Conservation (phyloP, 306 rosid genomes). For the Styphnolobium japonicum region DNA sequence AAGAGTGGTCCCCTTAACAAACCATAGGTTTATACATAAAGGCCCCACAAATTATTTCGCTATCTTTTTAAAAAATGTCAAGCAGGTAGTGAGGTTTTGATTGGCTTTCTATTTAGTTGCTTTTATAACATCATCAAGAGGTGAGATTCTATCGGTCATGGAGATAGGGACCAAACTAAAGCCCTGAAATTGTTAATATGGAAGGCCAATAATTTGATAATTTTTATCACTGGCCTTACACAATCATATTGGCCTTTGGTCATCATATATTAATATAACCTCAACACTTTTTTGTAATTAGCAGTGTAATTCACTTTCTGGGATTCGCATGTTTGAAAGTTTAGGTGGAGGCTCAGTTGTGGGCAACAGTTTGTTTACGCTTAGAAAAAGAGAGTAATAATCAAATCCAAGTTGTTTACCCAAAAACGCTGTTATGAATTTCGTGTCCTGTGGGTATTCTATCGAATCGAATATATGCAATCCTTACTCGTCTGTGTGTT, state of each 20-base stretch:
- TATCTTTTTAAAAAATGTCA: not conserved
- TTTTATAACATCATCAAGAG: not conserved
- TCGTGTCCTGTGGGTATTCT: no score
- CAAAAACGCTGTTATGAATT: not conserved
- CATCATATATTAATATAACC: not conserved
- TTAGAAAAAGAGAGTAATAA: not conserved
- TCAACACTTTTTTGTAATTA: not conserved
- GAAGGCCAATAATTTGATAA: not conserved
- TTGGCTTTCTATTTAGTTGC: constrained; percentile 2
- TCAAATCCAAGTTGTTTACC: not conserved
- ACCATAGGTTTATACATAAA: not conserved
- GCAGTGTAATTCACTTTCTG: not conserved
- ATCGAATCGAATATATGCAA: no score
- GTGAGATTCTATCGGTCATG: constrained; percentile 19
- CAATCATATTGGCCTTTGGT: not conserved
- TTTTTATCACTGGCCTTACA: not conserved
- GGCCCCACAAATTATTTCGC: constrained; percentile 17
- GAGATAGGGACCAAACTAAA: constrained; percentile 13
- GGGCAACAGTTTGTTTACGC: not conserved
- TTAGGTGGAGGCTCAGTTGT: constrained; percentile 11
- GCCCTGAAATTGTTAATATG: not conserved
- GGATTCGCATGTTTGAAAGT: not conserved
- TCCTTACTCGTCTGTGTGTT: no score
- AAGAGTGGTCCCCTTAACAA: constrained; percentile 33
- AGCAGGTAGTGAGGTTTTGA: not conserved